Conservation (phyloP, 768 basidiomycete species). For the Lepiota brunneoincarnata region DNA sequence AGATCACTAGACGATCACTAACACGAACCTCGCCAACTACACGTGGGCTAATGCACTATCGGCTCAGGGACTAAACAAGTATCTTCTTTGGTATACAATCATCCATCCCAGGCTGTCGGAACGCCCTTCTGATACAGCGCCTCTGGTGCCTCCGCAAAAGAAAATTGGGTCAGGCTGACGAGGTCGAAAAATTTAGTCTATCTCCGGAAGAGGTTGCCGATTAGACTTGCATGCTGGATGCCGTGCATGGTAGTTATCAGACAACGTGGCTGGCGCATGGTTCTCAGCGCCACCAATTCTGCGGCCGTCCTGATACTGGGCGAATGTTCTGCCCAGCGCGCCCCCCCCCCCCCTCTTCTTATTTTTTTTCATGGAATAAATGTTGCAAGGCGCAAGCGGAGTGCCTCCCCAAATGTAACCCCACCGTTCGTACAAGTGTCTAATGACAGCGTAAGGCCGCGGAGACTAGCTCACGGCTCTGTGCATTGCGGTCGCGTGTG, state of each 20-base stretch:
- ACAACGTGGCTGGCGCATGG: constrained; percentile 13
- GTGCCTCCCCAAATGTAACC: too few relatives aligned
- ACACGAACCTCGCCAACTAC: not conserved
- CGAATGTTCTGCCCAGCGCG: not conserved
- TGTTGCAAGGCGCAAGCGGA: too few relatives aligned
- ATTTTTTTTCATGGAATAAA: too few relatives aligned
- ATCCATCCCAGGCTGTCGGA: constrained; percentile 3
- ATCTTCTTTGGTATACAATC: not conserved
- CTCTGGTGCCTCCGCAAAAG: not conserved
- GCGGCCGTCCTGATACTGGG: not conserved
- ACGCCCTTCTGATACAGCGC: not conserved
- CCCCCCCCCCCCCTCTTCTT: not conserved
- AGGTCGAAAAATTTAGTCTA: not conserved
- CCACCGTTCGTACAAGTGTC: too few relatives aligned
- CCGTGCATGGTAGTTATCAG: not conserved
- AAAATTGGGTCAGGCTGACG: not conserved
- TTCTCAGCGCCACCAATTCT: not conserved
- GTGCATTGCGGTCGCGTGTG: not conserved
- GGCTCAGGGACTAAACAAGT: not conserved
- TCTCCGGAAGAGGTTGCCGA: constrained; percentile 3
- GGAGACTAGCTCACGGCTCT: not conserved
- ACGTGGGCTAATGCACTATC: not conserved
- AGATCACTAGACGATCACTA: not conserved
- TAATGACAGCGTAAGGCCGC: not conserved
- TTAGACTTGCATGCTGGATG: not conserved